Evolutionary conservation across 345 rosid genomes (phyloP).

Genomic region (Acer saccharum): DNA sequence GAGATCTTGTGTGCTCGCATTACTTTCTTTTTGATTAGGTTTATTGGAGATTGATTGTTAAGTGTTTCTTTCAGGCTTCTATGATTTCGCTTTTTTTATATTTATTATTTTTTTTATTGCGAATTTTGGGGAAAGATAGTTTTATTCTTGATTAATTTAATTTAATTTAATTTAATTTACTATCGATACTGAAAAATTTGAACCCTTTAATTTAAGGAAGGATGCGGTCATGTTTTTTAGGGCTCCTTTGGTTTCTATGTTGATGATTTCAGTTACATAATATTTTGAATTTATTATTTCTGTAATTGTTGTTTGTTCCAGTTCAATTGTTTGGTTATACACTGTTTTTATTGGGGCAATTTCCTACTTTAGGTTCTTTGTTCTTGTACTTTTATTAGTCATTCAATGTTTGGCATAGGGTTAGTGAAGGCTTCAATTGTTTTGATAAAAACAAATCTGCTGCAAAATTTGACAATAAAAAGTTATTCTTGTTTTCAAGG

Average conservation of each 20-base stretch:
- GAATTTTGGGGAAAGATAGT: neutral
- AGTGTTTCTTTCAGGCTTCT: neutral
- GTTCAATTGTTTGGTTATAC: neutral
- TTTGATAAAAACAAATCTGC: neutral
- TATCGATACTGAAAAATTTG: neutral
- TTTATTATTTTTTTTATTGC: no score
- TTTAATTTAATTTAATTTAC: neutral
- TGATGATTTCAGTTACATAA: neutral
- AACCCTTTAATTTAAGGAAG: neutral
- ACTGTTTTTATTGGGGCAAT: neutral
- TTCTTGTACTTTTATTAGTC: neutral
- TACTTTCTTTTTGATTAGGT: neutral
- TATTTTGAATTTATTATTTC: neutral
- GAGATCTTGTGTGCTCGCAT: neutral
- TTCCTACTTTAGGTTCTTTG: neutral
- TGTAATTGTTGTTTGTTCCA: neutral
- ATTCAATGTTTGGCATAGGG: neutral
- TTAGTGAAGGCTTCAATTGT: neutral
- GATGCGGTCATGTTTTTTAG: neutral
- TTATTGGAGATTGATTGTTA: neutral
- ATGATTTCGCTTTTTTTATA: neutral
- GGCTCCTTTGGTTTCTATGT: neutral
- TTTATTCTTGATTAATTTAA: neutral
- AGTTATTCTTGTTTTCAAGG: neutral
- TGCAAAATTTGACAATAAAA: neutral